Base-by-base conservation (phyloP, 345 rosid genomes). In the Pistacia atlantica region DNA sequence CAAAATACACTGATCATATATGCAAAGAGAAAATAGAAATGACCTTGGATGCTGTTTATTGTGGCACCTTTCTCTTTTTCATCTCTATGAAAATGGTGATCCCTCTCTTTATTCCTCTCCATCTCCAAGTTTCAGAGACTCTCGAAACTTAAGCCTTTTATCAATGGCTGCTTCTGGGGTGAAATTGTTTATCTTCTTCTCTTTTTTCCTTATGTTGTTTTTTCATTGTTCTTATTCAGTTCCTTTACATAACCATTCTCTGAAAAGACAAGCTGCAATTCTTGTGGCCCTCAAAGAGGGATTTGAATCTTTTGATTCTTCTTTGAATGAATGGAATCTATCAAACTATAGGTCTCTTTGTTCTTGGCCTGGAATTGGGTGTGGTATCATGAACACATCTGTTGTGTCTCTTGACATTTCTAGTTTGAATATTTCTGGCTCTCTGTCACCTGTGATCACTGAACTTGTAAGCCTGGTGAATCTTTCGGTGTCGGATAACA, bases 321-420 rank as follows among this genome's bases (percentile, higher is more conserved):
- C 84, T 56, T 89, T 90, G 4, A 69, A 74, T 71, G 45, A 77
- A 18, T 91, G 97, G 93, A 85, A 87, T 63, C 70, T 78, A 51
- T 85, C 89, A 6, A 83, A 86, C 81, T 83, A 82, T 87, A 79
- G 17, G 31, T 79, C 81, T 54, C 82, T 88, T 0, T 90, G 93
- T 79, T 81, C 92, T 58, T 90, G 87, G 88, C 71, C 84, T 4
- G 90, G 91, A 6, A 82, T 90, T 68, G 63, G 66, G 4, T 92
- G 97, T 42, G 85, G 84, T 79, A 31, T 0, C 77, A 65, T 25
- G 22, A 89, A 84, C 35, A 79, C 73, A 58, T 82, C 89, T 10
- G 73, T 92, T 7, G 84, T 87, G 77, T 78, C 83, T 73, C 66
- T 92, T 35, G 94, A 92, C 33, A 72, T 92, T 55, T 79, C 94